Evolutionary conservation across 148 eudicot species (phyloP), one percentile per base, ranked within the genome.

Genomic region (Pharnaceum exiguum): DNA sequence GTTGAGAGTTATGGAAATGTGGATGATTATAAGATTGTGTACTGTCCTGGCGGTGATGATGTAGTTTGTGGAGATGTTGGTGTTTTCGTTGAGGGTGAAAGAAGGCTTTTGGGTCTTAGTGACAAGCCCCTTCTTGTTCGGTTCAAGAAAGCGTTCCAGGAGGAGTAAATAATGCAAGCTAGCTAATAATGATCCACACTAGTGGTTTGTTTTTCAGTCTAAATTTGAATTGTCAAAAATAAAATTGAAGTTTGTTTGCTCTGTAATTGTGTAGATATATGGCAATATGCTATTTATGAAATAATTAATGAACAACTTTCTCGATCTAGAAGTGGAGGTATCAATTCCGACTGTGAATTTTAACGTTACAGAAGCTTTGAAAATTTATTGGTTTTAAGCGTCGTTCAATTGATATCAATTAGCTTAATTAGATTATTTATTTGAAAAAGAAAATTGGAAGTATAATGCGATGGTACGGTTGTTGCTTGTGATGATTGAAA

Each of bases 41-140:
- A 29, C 37, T 80, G 85, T 25, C 82, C 85, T 3, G 12, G 59
- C 19, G 31, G 19, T 36, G 66, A 78, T 70, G 66, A 68, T 19
- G 76, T 80, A 3, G 57, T 68, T 22, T 80, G 82, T 30, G 61
- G 56, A 11, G 85, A 80, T 27, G 36, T 80, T 1, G 85, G 79
- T 7, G 35, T 81, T 42, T 52, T 68, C 23, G 17, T 47, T 15
- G 68, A 68, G n/a, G 30, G 62, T 49, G 78, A 73, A 3, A 49
- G 13, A 43, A 74, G 86, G 60, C 69, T 68, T 53, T 64, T 80
- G 81, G 78, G 52, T 63, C 33, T 80, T 25, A 50, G 55, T 35
- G 66, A 77, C 66, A 51, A 42, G 7, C 80, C 86, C 0, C 71
- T 81, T 13, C 31, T 43, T 36, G 65, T 77, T 29, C 27, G 28